Percentiles rank a stretch among this genome's conserved stretches.
phyloP scores from a whole-genome alignment of 192 early-diverging fungal species.

The Oehlia diaphana region DNA sequence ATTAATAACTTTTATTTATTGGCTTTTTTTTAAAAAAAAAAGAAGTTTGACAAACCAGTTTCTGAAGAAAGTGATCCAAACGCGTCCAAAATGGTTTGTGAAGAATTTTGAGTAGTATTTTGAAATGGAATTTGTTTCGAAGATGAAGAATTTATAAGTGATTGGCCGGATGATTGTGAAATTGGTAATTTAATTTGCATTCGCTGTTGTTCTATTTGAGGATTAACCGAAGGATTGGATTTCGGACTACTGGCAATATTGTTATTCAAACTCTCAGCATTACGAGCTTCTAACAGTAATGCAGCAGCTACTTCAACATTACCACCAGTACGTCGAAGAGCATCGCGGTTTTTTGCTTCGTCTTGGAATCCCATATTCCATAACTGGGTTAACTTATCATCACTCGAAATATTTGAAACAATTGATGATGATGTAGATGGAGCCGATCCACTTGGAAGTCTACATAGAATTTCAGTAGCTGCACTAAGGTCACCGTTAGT shows the following conservation, averaged over 20 bases:
- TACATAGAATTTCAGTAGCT: slow-evolving; percentile 70
- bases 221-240: background rate
- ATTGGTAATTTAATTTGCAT: slow-evolving; percentile 15
- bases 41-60: background rate
- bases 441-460: slow-evolving; percentile 20
- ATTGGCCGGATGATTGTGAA: background rate
- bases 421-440: slow-evolving; percentile 6
- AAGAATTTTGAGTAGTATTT: background rate
- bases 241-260: background rate
- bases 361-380: slow-evolving; percentile 78
- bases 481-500: slow-evolving; percentile 71
- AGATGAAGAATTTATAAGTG: background rate
- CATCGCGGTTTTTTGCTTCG: slow-evolving; percentile 61
- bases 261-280: background rate
- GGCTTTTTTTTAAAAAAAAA: background rate
- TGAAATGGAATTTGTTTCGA: background rate
- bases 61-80: background rate
- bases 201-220: slow-evolving; percentile 15
- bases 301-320: slow-evolving; percentile 74
- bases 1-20: background rate
- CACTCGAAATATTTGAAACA: slow-evolving; percentile 31
- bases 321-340: slow-evolving; percentile 69
- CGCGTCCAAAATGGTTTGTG: background rate
- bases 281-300: slow-evolving; percentile 50
- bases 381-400: slow-evolving; percentile 62